Evolutionary conservation across 2,329 filamentous ascomycete species (phyloP), one percentile per base, ranked within the genome.

Genomic region (Hansfordia pulvinata): DNA sequence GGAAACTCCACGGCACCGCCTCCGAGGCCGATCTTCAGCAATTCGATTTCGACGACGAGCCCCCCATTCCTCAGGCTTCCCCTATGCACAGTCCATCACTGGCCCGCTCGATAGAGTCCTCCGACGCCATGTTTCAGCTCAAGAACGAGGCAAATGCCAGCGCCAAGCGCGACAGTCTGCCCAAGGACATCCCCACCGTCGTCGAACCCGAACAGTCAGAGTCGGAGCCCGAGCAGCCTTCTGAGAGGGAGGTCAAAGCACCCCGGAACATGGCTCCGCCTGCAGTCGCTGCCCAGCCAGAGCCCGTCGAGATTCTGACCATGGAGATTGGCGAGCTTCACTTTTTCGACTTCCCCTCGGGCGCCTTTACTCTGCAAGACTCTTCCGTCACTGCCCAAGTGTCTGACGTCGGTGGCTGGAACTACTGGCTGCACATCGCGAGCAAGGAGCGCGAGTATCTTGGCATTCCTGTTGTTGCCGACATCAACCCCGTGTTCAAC

Each of bases 401-500:
- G 8, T 79, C 76, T 0, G 88, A 96, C 46, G 68, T 85, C 28
- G 88, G 86, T 6, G 71, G 76, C 30, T 98, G 90, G 90, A 70
- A 90, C 38, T 98, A 96, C 55, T 96, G 85, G 85, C 62, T 98
- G 17, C 83, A 94, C 45, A 77, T 96, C 29, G 69, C 71, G 21
- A 76, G 78, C 34, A 64, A 70, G 20, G 72, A 82, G 18, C 76
- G 74, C 43, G 75, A 86, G 28, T 94, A 85, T 83, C 62, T 98
- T 3, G 85, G 85, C 13, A 82, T 93, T 37, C 69, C 78, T 3
- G 73, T 98, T 17, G 64, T 85, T 17, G 78, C 83, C 6, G 90
- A 98, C 40, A 84, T 96, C 52, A 96, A 96, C 42, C 90, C 90
- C 0, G 86, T 98, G 12, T 98, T 96, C 62, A 96, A 96, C 56